A percentile compares a stretch with the other conserved stretches of the same genome.
Evolutionary conservation across 768 basidiomycete species (phyloP).

Genomic region (Filobasidium floriforme): DNA sequence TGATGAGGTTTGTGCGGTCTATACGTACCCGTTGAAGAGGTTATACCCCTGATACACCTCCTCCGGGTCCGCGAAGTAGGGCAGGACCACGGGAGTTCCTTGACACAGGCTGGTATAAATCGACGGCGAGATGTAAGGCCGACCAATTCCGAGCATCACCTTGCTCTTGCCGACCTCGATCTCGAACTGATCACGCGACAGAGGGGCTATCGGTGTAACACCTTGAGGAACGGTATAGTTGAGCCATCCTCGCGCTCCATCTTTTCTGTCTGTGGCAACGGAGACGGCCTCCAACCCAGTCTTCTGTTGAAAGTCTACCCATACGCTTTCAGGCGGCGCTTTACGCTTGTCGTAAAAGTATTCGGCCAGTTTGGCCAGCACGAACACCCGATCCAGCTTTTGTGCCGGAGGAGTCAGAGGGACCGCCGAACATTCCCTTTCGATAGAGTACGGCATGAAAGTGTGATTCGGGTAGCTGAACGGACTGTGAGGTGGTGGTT

Average conservation of each 20-base stretch:
- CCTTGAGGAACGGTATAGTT: constrained; percentile 28
- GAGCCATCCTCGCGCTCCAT: constrained; percentile 11
- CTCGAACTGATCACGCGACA: constrained; percentile 30
- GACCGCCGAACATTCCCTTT: constrained; percentile 31
- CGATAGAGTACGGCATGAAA: constrained; percentile 42
- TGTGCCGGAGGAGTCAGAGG: constrained; percentile 16
- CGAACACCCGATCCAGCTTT: constrained; percentile 21
- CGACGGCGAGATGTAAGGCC: constrained; percentile 37
- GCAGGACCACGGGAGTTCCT: constrained; percentile 39
- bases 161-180: constrained; percentile 32
- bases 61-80: constrained; percentile 26
- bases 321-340: constrained; percentile 25
- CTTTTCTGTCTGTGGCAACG: constrained; percentile 26
- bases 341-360: constrained; percentile 33
- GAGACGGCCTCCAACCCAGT: constrained; percentile 29
- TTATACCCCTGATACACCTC: constrained; percentile 31
- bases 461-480: constrained; percentile 30
- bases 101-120: constrained; percentile 43
- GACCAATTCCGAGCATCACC: constrained; percentile 38
- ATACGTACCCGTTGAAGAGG: constrained; percentile 23
- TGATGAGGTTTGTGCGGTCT: background rate
- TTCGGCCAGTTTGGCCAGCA: constrained; percentile 37
- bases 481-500: constrained; percentile 25
- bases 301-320: constrained; percentile 26
- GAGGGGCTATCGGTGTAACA: constrained; percentile 27